Evolutionary conservation across 495 filamentous ascomycete genomes (phyloP).

Genomic region (Ramalina intermedia): DNA sequence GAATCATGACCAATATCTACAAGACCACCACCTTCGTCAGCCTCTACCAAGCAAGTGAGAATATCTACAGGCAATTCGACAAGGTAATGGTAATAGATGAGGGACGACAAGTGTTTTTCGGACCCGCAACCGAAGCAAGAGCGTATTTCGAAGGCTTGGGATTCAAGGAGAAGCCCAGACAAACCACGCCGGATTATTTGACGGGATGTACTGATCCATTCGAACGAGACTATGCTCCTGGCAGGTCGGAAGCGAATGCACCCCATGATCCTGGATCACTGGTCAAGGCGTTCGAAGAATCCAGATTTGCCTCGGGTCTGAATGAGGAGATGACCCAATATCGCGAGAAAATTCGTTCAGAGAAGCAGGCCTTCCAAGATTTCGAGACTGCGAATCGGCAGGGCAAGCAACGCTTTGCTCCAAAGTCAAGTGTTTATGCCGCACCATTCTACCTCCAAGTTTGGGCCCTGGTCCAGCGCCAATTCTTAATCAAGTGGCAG

Average conservation of each 20-base stretch:
- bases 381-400: conserved; percentile 52
- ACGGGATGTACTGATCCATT: conserved; percentile 62
- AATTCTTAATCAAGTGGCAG: conserved; percentile 49
- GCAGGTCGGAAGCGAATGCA: conserved; percentile 48
- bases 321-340: conserved; percentile 58
- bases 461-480: conserved; percentile 51
- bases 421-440: conserved; percentile 49
- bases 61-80: conserved; percentile 64
- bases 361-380: conserved; percentile 45
- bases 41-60: conserved; percentile 71
- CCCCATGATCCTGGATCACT: conserved; percentile 70
- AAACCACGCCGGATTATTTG: conserved; percentile 67
- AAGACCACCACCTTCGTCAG: conserved; percentile 57
- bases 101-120: conserved; percentile 74
- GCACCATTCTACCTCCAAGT: conserved; percentile 55
- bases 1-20: conserved; percentile 48
- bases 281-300: conserved; percentile 56
- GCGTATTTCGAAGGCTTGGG: conserved; percentile 61
- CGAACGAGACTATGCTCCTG: conserved; percentile 45
- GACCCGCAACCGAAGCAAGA: conserved; percentile 43
- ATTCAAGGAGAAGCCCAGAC: conserved; percentile 55
- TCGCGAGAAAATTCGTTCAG: conserved; percentile 44
- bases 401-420: conserved; percentile 64
- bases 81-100: conserved; percentile 69
- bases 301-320: conserved; percentile 46